Base-by-base conservation (phyloP, 1,284 basidiomycete species). In the Rhodotorula sp. region DNA sequence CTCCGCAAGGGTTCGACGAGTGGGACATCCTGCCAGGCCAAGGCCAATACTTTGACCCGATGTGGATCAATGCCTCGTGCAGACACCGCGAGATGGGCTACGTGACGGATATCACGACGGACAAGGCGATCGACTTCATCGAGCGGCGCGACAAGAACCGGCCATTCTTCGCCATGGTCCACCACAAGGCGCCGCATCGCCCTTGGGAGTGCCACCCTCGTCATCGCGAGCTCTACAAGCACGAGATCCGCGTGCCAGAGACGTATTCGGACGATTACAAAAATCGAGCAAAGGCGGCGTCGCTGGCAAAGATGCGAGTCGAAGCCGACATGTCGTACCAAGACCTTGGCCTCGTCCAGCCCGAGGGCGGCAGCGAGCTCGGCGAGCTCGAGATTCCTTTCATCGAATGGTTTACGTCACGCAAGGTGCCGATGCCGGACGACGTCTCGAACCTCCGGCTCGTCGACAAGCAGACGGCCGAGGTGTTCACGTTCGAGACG, bases 31-130 rank as follows among this genome's bases (percentile, higher is more conserved):
- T 76, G 8, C 76, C 76, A 0, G 76, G 76, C 19, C 76, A 77
- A 63, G 76, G 76, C 0, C 58, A 69, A 39, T 76, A 76, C 62
- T 73, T 69, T 39, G 76, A 77, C 58, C 74, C 76, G 9, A 22
- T 39, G 13, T 76, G 76, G 67, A 77, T 77, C 67, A 49, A 63
- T 49, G 39, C 52, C 22, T 24, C 24, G 1, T 74, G 74, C 36
- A 48, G 9, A 24, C 59, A 70, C 59, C 24, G 29, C 24, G 66
- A 74, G 61, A 62, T 59, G 29, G 76, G 74, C n/a, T 77, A 77
- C 66, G 74, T 64, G 44, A 77, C 76, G 30, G 73, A 77, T 60
- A 70, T 77, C n/a, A 77, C 75, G 59, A 76, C 74, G n/a, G 71
- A 77, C 66, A 77, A 77, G 64, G 63, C 69, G 27, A 64, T 77